Evolutionary conservation across 768 basidiomycete genomes (phyloP).

Genomic region (Kwoniella bestiolae): DNA sequence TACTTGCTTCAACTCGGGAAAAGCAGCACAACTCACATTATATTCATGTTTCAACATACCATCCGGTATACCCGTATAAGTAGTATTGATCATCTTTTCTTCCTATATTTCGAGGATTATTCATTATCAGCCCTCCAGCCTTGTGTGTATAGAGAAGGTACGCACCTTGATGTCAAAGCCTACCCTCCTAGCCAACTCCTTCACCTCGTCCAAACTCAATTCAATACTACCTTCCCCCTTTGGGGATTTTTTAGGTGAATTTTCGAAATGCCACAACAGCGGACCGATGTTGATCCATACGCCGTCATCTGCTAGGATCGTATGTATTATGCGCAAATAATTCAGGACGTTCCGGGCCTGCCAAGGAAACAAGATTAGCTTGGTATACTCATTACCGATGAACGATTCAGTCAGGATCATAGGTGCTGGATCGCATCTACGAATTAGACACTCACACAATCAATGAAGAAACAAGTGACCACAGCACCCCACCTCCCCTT

Average conservation of each 20-base stretch:
- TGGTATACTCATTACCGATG: not conserved
- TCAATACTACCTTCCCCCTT: constrained; percentile 79
- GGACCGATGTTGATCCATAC: constrained; percentile 95
- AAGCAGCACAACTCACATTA: constrained; percentile 59
- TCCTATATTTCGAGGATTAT: constrained; percentile 63
- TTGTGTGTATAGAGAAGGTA: not conserved
- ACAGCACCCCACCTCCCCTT: constrained; percentile 83
- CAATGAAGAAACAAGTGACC: constrained; percentile 95
- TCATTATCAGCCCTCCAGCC: not conserved
- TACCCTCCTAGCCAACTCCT: constrained; percentile 69
- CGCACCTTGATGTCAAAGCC: constrained; percentile 80
- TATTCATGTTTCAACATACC: constrained; percentile 86
- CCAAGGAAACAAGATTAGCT: not conserved
- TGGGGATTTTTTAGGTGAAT: constrained; percentile 64
- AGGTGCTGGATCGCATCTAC: too few species aligned
- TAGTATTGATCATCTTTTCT: constrained; percentile 76
- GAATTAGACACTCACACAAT: constrained; percentile 69
- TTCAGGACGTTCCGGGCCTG: constrained; percentile 90
- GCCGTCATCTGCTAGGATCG: constrained; percentile 79
- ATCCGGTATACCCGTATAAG: constrained; percentile 80
- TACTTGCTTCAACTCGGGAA: too few species aligned
- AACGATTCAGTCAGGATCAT: too few species aligned
- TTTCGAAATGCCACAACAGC: constrained; percentile 96
- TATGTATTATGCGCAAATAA: constrained; percentile 84
- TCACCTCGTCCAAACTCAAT: constrained; percentile 86